These are phyloP conservation scores for Zygosaccharomyces lentus DNA, from an alignment of 805 yeast genomes.

Conservation along the genomic window DNA sequence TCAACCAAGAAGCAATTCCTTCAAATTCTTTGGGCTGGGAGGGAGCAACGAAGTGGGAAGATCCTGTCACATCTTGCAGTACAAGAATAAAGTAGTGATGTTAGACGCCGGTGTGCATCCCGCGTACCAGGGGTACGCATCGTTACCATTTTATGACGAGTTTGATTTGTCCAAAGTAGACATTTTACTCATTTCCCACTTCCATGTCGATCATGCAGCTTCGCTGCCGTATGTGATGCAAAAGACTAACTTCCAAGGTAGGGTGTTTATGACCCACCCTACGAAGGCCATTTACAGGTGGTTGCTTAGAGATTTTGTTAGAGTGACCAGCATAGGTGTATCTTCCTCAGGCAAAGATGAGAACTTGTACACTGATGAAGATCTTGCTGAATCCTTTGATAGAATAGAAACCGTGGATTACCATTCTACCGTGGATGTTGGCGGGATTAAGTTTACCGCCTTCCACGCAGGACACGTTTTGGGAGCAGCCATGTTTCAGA, in stretches of 20 bases:
- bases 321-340: constrained; percentile 66
- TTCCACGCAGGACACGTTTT: constrained; percentile 99
- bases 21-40: constrained; percentile 83
- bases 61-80: constrained; percentile 88
- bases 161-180: constrained; percentile 87
- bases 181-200: constrained; percentile 82
- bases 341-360: constrained; percentile 37
- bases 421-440: constrained; percentile 91
- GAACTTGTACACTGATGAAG: constrained; percentile 86
- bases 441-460: constrained; percentile 93
- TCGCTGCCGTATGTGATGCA: constrained; percentile 97
- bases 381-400: constrained; percentile 80
- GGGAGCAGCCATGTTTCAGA: constrained; percentile 97
- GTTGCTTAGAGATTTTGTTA: constrained; percentile 89
- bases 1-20: constrained; percentile 26
- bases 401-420: constrained; percentile 90
- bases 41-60: constrained; percentile 99
- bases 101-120: constrained; percentile 98
- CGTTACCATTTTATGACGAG: constrained; percentile 93
- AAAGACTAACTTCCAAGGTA: constrained; percentile 88
- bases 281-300: constrained; percentile 97
- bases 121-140: constrained; percentile 82
- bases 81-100: constrained; percentile 93
- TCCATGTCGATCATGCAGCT: constrained; percentile 97
- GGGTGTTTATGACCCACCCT: constrained; percentile 99